Evolutionary conservation across 352 stramenopile species (phyloP).

Genomic region (Pythium phragmitis): DNA sequence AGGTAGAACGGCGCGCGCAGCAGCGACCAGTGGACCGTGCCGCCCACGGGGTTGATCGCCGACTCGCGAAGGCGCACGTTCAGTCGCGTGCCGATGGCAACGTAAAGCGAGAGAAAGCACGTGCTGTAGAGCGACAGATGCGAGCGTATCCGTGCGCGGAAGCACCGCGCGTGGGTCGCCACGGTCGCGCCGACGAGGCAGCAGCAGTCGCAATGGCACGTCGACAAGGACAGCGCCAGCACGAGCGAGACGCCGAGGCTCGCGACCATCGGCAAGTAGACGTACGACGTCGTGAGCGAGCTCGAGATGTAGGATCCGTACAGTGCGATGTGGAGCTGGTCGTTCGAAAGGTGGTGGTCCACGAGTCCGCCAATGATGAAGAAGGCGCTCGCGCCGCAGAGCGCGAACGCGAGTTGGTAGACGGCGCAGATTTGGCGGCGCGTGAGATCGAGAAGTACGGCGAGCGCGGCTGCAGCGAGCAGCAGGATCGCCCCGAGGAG

Average conservation of each 20-base stretch:
- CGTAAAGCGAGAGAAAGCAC: slow-evolving; percentile 46
- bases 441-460: slow-evolving; percentile 65
- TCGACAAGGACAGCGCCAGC: slow-evolving; percentile 46
- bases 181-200: slow-evolving; percentile 41
- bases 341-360: slow-evolving; percentile 69
- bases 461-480: slow-evolving; percentile 46
- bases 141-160: slow-evolving; percentile 46
- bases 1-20: slow-evolving; percentile 67
- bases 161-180: slow-evolving; percentile 48
- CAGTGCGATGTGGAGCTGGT: slow-evolving; percentile 70
- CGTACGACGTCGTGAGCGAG: slow-evolving; percentile 52
- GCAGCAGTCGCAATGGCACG: slow-evolving; percentile 70
- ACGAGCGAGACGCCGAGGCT: slow-evolving; percentile 38
- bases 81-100: slow-evolving; percentile 61
- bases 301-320: slow-evolving; percentile 56
- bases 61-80: slow-evolving; percentile 71
- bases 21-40: slow-evolving; percentile 74
- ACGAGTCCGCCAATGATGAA: slow-evolving; percentile 72
- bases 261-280: slow-evolving; percentile 53
- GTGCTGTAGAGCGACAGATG: slow-evolving; percentile 50
- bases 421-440: slow-evolving; percentile 62
- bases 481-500: slow-evolving; percentile 65
- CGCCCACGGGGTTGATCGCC: slow-evolving; percentile 73
- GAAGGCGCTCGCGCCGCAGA: slow-evolving; percentile 45
- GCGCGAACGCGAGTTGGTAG: slow-evolving; percentile 69